These are phyloP conservation scores for Aspergillus chevalieri DNA, from an alignment of 2,329 filamentous ascomycete species.

Conservation along the genomic window DNA sequence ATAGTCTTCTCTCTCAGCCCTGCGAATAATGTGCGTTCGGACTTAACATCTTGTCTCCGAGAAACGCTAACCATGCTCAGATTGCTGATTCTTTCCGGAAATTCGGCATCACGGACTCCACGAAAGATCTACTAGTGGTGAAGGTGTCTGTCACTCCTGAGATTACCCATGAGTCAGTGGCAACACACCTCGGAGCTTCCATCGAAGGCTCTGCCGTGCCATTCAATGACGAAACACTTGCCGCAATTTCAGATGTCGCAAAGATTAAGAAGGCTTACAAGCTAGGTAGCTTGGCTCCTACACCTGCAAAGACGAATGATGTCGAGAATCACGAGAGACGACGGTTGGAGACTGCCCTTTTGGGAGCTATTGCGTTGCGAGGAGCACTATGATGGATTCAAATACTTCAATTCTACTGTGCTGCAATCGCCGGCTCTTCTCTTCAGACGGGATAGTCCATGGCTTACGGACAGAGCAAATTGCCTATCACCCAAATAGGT, in stretches of 20 bases:
- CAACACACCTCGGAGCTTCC: conserved; percentile 55
- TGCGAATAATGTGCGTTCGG: conserved; percentile 67
- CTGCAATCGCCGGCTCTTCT: background rate
- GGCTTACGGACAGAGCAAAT: background rate
- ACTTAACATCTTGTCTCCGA: background rate
- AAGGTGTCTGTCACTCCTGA: conserved; percentile 61
- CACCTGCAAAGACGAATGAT: conserved; percentile 15
- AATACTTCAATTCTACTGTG: background rate
- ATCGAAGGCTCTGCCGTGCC: conserved; percentile 57
- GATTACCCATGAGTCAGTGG: conserved; percentile 43
- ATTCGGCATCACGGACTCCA: conserved; percentile 71
- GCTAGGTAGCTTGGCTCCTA: conserved; percentile 56
- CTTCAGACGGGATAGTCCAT: too few species aligned
- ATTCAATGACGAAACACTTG: conserved; percentile 60
- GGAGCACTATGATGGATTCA: conserved; percentile 42
- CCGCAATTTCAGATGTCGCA: conserved; percentile 54
- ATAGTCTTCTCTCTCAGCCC: conserved; percentile 73
- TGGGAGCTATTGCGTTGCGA: conserved; percentile 73
- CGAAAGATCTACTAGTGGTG: conserved; percentile 67
- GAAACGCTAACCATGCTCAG: conserved; percentile 41
- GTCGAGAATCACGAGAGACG: conserved; percentile 17
- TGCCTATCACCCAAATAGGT: background rate
- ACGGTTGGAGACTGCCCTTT: conserved; percentile 58
- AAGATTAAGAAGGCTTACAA: conserved; percentile 84
- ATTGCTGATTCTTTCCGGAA: conserved; percentile 87